Evolutionary conservation across 1,139 yeast genomes (phyloP).

Genomic region (Nakaseomyces kungkrabaensis): DNA sequence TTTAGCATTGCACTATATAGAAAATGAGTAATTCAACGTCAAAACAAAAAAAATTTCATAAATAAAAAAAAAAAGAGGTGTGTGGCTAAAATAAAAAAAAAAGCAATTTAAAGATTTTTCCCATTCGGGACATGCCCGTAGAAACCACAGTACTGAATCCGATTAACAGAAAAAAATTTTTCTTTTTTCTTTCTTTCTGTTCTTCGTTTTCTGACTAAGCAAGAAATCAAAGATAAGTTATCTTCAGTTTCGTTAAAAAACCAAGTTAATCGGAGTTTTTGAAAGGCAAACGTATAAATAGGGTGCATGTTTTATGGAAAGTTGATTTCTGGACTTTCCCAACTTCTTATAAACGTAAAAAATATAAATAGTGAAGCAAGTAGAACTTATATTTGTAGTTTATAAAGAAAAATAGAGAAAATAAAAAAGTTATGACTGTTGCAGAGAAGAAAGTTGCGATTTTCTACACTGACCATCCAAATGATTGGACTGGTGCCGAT

Average conservation of each 20-base stretch:
- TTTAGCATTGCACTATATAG: too few relatives aligned
- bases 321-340: too few relatives aligned
- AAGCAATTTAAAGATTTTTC: background rate
- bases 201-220: background rate
- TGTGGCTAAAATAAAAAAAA: background rate
- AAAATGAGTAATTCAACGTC: background rate
- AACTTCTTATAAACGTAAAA: too few relatives aligned
- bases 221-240: background rate
- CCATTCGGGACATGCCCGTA: background rate
- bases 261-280: background rate
- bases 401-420: too few relatives aligned
- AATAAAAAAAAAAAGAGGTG: background rate
- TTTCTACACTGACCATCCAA: slow-evolving; percentile 19
- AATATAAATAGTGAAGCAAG: too few relatives aligned
- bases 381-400: too few relatives aligned
- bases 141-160: background rate
- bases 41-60: too few relatives aligned
- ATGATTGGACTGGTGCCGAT: slow-evolving; percentile 17
- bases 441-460: slow-evolving; percentile 19
- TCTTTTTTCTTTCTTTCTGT: background rate
- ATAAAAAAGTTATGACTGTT: slow-evolving; percentile 1
- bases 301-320: too few relatives aligned
- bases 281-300: too few relatives aligned
- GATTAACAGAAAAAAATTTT: background rate
- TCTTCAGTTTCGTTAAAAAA: background rate